phyloP scores from a whole-genome alignment of 768 basidiomycete genomes.

The Hypholoma sublateritium region DNA sequence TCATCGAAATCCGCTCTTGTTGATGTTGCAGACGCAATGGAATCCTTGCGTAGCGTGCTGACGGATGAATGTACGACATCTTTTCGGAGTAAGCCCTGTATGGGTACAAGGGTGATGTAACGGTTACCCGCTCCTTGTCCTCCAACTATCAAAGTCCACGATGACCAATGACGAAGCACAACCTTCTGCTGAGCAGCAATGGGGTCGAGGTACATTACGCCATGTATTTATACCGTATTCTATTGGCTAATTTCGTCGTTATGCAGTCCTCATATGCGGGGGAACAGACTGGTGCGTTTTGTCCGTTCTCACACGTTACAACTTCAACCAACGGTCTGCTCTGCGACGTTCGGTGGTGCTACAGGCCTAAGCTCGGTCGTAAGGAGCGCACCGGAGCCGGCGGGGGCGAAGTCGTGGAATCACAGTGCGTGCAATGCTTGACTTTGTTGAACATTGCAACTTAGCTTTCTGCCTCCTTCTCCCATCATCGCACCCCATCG shows the following conservation, averaged over 20 bases:
- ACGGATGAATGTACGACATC: slow-evolving; percentile 18
- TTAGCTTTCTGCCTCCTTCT: slow-evolving; percentile 2
- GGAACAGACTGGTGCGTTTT: slow-evolving; percentile 81
- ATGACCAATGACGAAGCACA: slow-evolving; percentile 24
- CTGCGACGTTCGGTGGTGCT: slow-evolving; percentile 3
- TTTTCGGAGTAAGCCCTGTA: slow-evolving; percentile 21
- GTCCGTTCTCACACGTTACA: slow-evolving; percentile 28
- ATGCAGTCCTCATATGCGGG: slow-evolving; percentile 76
- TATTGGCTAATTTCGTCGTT: slow-evolving; percentile 19
- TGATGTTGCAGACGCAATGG: not conserved
- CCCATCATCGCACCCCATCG: not conserved
- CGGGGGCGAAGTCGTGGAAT: slow-evolving; percentile 40
- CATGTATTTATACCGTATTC: slow-evolving; percentile 11
- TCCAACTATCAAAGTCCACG: slow-evolving; percentile 15
- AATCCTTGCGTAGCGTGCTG: slow-evolving; percentile 3
- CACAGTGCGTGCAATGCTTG: slow-evolving; percentile 31
- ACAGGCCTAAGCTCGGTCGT: slow-evolving; percentile 73
- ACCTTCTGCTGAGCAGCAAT: slow-evolving; percentile 33
- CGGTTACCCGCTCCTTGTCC: slow-evolving; percentile 11
- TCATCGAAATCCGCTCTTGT: not conserved
- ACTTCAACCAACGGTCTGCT: slow-evolving; percentile 20
- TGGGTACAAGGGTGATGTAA: slow-evolving; percentile 13
- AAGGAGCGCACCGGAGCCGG: slow-evolving; percentile 61
- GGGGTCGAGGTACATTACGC: slow-evolving; percentile 39
- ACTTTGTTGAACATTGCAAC: slow-evolving; percentile 5